These are phyloP conservation scores for Aspergillus niger DNA, from an alignment of 2,329 filamentous ascomycete species.

Conservation along the genomic window DNA sequence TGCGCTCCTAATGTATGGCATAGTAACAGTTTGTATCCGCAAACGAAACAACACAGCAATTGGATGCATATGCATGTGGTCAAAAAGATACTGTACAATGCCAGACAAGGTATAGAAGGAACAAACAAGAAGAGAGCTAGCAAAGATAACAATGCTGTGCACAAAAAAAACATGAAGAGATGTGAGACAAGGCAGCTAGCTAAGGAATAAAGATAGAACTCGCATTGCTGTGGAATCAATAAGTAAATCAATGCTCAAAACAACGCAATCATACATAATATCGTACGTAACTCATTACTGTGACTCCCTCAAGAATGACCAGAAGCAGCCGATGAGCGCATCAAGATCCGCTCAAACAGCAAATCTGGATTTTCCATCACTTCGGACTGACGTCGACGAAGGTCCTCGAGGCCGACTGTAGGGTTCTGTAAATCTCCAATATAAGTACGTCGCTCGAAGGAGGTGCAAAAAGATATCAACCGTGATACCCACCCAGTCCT, in stretches of 20 bases:
- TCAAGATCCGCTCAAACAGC: conserved; percentile 25
- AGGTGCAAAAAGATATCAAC: conserved; percentile 48
- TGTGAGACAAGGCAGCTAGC: not conserved
- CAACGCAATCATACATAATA: not conserved
- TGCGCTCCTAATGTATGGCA: conserved; percentile 2
- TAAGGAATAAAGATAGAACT: not conserved
- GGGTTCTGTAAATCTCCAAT: conserved; percentile 65
- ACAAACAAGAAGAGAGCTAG: not conserved
- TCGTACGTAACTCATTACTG: conserved; percentile 1
- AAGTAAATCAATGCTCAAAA: not conserved
- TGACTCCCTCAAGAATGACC: not conserved
- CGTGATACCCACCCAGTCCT: conserved; percentile 86
- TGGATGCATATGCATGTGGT: conserved; percentile 6
- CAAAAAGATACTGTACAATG: conserved; percentile 1
- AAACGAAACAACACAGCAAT: conserved; percentile 1
- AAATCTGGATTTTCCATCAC: conserved; percentile 52
- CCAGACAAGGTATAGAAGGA: not conserved
- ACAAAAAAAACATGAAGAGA: not conserved
- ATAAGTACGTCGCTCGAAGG: conserved; percentile 48
- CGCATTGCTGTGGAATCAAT: too few relatives aligned
- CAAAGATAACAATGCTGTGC: not conserved
- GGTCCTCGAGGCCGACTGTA: conserved; percentile 66
- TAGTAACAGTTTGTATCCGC: not conserved
- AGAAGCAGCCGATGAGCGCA: not conserved
- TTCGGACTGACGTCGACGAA: conserved; percentile 67